These are phyloP conservation scores for Penicillium concentricum DNA, from an alignment of 2,329 filamentous ascomycete genomes.

Conservation along the genomic window DNA sequence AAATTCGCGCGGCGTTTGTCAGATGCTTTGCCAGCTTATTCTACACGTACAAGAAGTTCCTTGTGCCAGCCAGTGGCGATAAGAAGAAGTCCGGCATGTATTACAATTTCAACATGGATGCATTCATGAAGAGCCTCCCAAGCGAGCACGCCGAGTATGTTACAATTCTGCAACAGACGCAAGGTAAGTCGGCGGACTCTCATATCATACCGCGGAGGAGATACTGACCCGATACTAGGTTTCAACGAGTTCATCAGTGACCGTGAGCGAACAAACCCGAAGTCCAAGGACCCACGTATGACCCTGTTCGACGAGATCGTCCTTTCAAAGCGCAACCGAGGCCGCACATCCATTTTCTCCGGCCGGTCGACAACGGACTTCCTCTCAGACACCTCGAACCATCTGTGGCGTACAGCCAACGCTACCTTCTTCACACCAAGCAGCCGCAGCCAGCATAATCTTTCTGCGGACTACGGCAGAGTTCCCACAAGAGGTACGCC, in stretches of 20 bases:
- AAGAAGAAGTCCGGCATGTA: constrained; percentile 62
- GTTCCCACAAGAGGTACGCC: constrained; percentile 51
- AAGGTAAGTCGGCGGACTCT: constrained; percentile 44
- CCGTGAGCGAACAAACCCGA: constrained; percentile 54
- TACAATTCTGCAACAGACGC: constrained; percentile 62
- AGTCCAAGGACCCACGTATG: constrained; percentile 55
- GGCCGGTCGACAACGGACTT: constrained; percentile 52
- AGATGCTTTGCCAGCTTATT: constrained; percentile 67
- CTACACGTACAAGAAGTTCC: constrained; percentile 66
- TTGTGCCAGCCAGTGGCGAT: constrained; percentile 58
- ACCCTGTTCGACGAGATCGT: constrained; percentile 66
- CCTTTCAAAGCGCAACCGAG: constrained; percentile 62
- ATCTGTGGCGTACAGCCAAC: constrained; percentile 63
- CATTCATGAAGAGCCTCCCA: constrained; percentile 63
- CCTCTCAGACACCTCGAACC: constrained; percentile 62
- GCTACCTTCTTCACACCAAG: constrained; percentile 56
- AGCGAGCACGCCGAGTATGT: constrained; percentile 65
- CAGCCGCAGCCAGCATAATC: constrained; percentile 46
- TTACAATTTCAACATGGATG: constrained; percentile 66
- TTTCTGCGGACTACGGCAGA: constrained; percentile 52
- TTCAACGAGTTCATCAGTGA: constrained; percentile 67
- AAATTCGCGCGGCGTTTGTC: constrained; percentile 66
- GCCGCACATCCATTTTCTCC: constrained; percentile 58
- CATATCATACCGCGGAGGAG: background rate
- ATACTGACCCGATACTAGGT: constrained; percentile 34